Evolutionary conservation across 495 filamentous ascomycete genomes (phyloP).

Genomic region (Podospora didyma): DNA sequence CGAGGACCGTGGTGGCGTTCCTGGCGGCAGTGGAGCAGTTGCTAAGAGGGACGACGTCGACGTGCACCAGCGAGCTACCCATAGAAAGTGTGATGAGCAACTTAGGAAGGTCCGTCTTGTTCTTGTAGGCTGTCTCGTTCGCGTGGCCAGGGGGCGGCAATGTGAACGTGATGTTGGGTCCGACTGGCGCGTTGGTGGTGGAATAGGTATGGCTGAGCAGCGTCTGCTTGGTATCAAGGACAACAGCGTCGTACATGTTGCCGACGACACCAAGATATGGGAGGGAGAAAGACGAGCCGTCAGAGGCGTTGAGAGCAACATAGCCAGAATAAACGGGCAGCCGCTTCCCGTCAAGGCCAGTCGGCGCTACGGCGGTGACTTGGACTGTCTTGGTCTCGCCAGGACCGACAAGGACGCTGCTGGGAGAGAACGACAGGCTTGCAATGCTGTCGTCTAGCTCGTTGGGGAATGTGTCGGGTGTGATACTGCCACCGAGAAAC

Average conservation of each 20-base stretch:
- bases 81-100: conserved; percentile 34
- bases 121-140: conserved; percentile 31
- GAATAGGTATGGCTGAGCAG: conserved; percentile 33
- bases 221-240: conserved; percentile 32
- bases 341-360: conserved; percentile 32
- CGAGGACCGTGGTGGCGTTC: conserved; percentile 26
- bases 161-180: conserved; percentile 35
- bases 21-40: conserved; percentile 21
- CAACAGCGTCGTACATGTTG: conserved; percentile 34
- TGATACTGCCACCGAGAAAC: conserved; percentile 24
- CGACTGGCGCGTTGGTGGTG: conserved; percentile 24
- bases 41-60: conserved; percentile 37
- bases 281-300: conserved; percentile 43
- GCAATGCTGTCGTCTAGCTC: conserved; percentile 35
- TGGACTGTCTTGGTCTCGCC: conserved; percentile 35
- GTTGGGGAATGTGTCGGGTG: conserved; percentile 36
- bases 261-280: conserved; percentile 51
- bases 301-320: conserved; percentile 46
- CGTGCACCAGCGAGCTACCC: conserved; percentile 40
- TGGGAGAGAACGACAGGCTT: conserved; percentile 25
- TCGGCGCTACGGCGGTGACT: conserved; percentile 40
- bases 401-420: conserved; percentile 31
- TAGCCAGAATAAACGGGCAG: conserved; percentile 53
- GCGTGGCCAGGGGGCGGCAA: conserved; percentile 32
- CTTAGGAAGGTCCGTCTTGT: conserved; percentile 21